Percentiles rank a stretch among this genome's conserved stretches.
phyloP scores from a whole-genome alignment of 2,329 filamentous ascomycete species.

The Fusarium sp. region DNA sequence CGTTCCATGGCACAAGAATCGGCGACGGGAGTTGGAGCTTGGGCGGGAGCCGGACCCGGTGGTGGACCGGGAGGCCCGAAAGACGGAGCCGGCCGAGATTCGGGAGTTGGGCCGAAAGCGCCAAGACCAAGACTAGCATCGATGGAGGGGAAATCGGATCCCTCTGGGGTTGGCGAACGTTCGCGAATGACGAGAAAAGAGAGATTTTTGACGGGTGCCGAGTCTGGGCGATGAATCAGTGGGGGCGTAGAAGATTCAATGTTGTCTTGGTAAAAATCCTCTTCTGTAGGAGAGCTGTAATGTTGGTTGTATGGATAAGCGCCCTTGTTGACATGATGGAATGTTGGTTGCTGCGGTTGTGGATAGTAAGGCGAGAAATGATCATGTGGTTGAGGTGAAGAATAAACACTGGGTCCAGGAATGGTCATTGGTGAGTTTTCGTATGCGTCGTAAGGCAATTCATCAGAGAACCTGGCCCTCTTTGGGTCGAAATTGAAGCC shows the following conservation, averaged over 20 bases:
- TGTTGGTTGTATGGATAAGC: conserved; percentile 13
- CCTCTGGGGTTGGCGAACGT: conserved; percentile 43
- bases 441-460: conserved; percentile 28
- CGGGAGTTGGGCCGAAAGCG: conserved; percentile 26
- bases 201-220: conserved; percentile 48
- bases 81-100: conserved; percentile 33
- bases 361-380: conserved; percentile 3
- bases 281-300: conserved; percentile 14
- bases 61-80: conserved; percentile 28
- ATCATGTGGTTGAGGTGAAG: not conserved
- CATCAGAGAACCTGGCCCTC: conserved; percentile 38
- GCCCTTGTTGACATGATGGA: conserved; percentile 18
- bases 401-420: conserved; percentile 22
- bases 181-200: conserved; percentile 56
- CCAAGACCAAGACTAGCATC: conserved; percentile 31
- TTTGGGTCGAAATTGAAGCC: conserved; percentile 41
- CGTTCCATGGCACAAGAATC: conserved; percentile 55
- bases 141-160: conserved; percentile 25
- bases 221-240: conserved; percentile 34
- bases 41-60: conserved; percentile 7
- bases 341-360: conserved; percentile 2
- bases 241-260: conserved; percentile 23
- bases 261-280: conserved; percentile 26
- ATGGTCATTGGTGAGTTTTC: conserved; percentile 10
- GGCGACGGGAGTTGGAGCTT: conserved; percentile 16